A percentile compares a stretch with the other conserved stretches of the same genome.
phyloP scores from a whole-genome alignment of 2,329 filamentous ascomycete genomes.

The Exophiala mesophila region DNA sequence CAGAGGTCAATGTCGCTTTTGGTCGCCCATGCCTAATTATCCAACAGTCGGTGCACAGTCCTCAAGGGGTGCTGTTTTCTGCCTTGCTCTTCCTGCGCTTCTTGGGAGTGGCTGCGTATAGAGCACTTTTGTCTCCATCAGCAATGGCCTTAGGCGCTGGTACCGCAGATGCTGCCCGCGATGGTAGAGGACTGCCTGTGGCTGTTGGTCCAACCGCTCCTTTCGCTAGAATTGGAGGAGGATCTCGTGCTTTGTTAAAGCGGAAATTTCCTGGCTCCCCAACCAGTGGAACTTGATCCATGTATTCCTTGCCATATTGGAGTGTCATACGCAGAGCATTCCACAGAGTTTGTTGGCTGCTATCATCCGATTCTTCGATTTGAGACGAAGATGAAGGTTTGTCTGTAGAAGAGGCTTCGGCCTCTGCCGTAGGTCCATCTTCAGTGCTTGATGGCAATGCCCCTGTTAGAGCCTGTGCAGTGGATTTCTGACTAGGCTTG shows the following conservation, averaged over 20 bases:
- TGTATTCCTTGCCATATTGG: conserved; percentile 56
- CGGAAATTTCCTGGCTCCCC: conserved; percentile 61
- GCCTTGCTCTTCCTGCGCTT: conserved; percentile 19
- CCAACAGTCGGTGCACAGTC: background rate
- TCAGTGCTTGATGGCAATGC: conserved; percentile 45
- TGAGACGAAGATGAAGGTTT: conserved; percentile 8
- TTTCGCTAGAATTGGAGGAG: conserved; percentile 10
- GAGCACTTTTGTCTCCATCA: background rate
- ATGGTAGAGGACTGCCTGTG: conserved; percentile 11
- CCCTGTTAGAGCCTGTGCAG: conserved; percentile 28
- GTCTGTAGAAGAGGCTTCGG: conserved; percentile 13
- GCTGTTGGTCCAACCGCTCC: conserved; percentile 3
- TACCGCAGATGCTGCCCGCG: conserved; percentile 16
- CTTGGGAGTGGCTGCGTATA: background rate
- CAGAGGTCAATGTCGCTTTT: too few relatives aligned
- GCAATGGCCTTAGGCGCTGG: conserved; percentile 3
- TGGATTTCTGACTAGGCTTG: conserved; percentile 36
- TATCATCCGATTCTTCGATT: conserved; percentile 25
- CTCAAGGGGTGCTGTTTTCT: conserved; percentile 14
- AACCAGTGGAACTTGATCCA: conserved; percentile 59
- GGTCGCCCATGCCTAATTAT: too few relatives aligned
- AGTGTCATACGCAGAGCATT: conserved; percentile 49
- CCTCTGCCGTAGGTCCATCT: conserved; percentile 42
- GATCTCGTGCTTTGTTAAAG: conserved; percentile 42
- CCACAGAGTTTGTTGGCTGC: conserved; percentile 35